Evolutionary conservation across 257 asterid species (phyloP).

Genomic region (Euphrasia confusa): DNA sequence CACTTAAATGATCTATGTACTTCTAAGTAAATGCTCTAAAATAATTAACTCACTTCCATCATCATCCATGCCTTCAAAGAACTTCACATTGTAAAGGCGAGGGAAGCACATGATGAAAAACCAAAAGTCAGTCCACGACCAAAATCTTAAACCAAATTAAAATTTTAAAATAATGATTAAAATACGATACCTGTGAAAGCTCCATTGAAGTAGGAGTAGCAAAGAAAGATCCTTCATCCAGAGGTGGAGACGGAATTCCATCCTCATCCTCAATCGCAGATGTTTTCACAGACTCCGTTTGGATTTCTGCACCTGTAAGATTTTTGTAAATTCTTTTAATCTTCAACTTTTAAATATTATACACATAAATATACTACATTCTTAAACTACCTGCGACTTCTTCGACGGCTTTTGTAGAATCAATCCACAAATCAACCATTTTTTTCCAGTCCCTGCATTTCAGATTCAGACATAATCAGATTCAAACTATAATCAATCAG

Average conservation of each 20-base stretch:
- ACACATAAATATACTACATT: neutral
- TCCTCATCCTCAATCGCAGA: slow-evolving; percentile 65
- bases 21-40: slow-evolving; percentile 19
- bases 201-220: slow-evolving; percentile 63
- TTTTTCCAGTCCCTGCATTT: slow-evolving; percentile 72
- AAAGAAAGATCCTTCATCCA: slow-evolving; percentile 74
- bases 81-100: slow-evolving; percentile 37
- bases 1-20: neutral
- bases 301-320: slow-evolving; percentile 39
- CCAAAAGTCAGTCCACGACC: slow-evolving; percentile 30
- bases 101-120: slow-evolving; percentile 20
- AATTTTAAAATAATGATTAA: neutral
- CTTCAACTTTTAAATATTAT: neutral
- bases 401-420: slow-evolving; percentile 36
- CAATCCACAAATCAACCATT: slow-evolving; percentile 71
- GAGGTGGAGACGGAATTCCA: slow-evolving; percentile 84
- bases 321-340: slow-evolving; percentile 11
- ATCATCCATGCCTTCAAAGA: slow-evolving; percentile 95
- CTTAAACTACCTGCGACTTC: slow-evolving; percentile 40
- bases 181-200: slow-evolving; percentile 56
- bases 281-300: slow-evolving; percentile 63
- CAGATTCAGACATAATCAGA: slow-evolving; percentile 14
- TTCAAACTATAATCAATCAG: slow-evolving; percentile 9
- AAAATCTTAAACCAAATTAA: neutral
- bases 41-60: slow-evolving; percentile 82